Conservation (phyloP, 441 rosid genomes). For the Erodium texanum region DNA sequence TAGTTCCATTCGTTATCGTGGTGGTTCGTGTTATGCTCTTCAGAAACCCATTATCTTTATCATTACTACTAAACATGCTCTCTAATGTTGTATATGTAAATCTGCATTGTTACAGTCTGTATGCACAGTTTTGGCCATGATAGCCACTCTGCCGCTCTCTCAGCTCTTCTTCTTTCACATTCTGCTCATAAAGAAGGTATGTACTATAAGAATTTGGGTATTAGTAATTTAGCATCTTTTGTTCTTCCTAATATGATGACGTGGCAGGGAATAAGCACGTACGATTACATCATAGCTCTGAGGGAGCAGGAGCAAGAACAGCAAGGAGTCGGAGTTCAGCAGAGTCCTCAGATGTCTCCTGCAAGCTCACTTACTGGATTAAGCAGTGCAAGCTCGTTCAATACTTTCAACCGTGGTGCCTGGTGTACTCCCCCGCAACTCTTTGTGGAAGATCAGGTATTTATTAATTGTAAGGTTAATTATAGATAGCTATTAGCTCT, state of each 20-base stretch:
- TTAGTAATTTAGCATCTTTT: neutral
- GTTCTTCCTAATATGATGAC: neutral
- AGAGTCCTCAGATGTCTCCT: slow-evolving; percentile 90
- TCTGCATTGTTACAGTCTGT: slow-evolving; percentile 41
- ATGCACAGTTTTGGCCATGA: slow-evolving; percentile 85
- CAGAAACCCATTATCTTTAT: neutral
- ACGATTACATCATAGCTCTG: slow-evolving; percentile 89
- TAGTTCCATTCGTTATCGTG: slow-evolving; percentile 75
- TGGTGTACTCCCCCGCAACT: slow-evolving; percentile 99
- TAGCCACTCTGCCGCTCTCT: slow-evolving; percentile 86
- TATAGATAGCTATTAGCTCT: no score
- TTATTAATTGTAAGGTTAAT: no score
- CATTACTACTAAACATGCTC: neutral
- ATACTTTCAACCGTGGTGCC: slow-evolving; percentile 83
- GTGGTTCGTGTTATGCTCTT: slow-evolving; percentile 48
- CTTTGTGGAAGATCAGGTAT: slow-evolving; percentile 92
- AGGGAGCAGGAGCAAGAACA: slow-evolving; percentile 94
- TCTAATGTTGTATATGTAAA: neutral
- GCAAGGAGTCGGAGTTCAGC: slow-evolving; percentile 78
- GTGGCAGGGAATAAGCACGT: slow-evolving; percentile 83
- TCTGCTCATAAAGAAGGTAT: slow-evolving; percentile 70
- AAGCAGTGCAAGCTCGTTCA: slow-evolving; percentile 94
- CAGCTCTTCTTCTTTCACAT: slow-evolving; percentile 96
- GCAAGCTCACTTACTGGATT: slow-evolving; percentile 91
- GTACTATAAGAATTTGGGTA: slow-evolving; percentile 22